Percentiles rank a stretch among this genome's conserved stretches.
phyloP scores from a whole-genome alignment of 192 early-diverging fungal species.

The Rhizophagus clarus region DNA sequence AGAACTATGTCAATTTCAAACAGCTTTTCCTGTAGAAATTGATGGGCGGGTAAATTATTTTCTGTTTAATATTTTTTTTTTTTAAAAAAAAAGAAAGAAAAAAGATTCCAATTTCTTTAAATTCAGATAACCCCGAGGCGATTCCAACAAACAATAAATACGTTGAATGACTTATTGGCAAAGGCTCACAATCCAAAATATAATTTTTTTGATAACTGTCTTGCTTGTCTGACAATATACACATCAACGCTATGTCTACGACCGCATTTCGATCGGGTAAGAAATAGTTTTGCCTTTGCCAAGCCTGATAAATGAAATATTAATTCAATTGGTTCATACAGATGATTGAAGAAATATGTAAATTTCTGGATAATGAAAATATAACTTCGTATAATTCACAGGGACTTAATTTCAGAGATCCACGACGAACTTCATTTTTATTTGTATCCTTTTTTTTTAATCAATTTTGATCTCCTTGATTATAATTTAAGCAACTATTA shows the following conservation, averaged over 20 bases:
- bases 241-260: conserved; percentile 21
- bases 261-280: conserved; percentile 29
- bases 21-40: conserved; percentile 19
- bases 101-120: not conserved
- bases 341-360: conserved; percentile 33
- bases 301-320: not conserved
- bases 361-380: conserved; percentile 33
- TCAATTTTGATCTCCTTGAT: not conserved
- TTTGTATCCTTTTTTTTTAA: conserved; percentile 33
- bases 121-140: conserved; percentile 13
- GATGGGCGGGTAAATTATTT: conserved; percentile 23
- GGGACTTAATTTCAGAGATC: conserved; percentile 32
- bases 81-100: not conserved
- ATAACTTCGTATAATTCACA: conserved; percentile 15
- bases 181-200: conserved; percentile 29
- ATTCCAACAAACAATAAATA: conserved; percentile 27
- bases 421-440: conserved; percentile 25
- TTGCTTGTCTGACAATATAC: conserved; percentile 28
- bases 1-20: conserved; percentile 29
- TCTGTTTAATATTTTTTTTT: not conserved
- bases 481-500: not conserved
- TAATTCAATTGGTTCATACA: conserved; percentile 7
- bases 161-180: conserved; percentile 15
- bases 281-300: not conserved
- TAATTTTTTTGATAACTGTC: conserved; percentile 19